Evolutionary conservation across 176 grass and related monocot species (phyloP).

Genomic region (Oryza australiensis): DNA sequence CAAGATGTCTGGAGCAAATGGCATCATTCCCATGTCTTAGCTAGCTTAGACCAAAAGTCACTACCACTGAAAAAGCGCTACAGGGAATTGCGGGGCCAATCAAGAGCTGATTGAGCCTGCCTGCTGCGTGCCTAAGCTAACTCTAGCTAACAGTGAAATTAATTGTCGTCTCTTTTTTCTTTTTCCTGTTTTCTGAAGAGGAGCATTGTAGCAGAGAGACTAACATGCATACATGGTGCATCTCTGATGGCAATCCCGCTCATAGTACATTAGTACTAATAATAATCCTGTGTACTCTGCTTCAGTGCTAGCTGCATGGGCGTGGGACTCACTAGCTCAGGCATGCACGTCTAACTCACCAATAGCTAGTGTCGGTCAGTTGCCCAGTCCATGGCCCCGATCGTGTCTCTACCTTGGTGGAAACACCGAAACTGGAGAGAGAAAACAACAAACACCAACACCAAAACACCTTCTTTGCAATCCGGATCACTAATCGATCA

Average conservation of each 20-base stretch:
- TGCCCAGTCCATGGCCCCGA: not conserved
- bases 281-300: not conserved
- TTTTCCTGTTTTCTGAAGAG: not conserved
- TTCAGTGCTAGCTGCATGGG: not conserved
- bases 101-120: not conserved
- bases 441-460: not conserved
- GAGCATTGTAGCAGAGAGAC: not conserved
- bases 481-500: not conserved
- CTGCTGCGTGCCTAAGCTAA: not conserved
- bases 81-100: slow-evolving; percentile 13
- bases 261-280: not conserved
- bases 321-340: not conserved
- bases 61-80: slow-evolving; percentile 36
- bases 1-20: slow-evolving; percentile 22
- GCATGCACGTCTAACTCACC: slow-evolving; percentile 14
- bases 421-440: not conserved
- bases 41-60: slow-evolving; percentile 47
- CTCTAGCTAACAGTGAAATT: slow-evolving; percentile 13
- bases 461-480: not conserved
- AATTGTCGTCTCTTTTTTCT: not conserved
- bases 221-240: not conserved
- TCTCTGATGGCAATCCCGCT: not conserved
- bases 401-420: not conserved
- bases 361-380: not conserved
- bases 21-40: slow-evolving; percentile 35